These are phyloP conservation scores for Leccinum arenicola DNA, from an alignment of 768 basidiomycete species.

Conservation along the genomic window DNA sequence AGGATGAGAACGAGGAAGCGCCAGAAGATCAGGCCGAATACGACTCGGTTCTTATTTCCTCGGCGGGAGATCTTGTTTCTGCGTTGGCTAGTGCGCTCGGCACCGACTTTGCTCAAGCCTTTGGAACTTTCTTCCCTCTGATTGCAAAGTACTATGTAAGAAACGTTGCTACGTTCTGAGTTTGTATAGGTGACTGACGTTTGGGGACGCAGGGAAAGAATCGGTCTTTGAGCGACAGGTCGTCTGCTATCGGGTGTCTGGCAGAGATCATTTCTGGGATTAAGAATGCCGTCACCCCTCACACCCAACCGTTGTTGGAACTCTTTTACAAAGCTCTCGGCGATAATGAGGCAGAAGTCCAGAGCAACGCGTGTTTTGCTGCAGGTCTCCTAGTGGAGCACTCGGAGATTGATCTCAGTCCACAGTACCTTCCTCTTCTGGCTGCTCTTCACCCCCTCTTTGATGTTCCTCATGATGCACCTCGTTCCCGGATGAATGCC, in stretches of 20 bases:
- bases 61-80: conserved; percentile 92
- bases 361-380: conserved; percentile 95
- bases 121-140: conserved; percentile 83
- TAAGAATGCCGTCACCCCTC: conserved; percentile 81
- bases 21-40: conserved; percentile 93
- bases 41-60: conserved; percentile 91
- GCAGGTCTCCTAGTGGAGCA: conserved; percentile 88
- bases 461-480: conserved; percentile 55
- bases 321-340: conserved; percentile 81
- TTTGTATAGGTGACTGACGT: neutral
- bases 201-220: conserved; percentile 61
- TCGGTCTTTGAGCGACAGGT: conserved; percentile 87
- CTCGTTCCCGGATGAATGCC: conserved; percentile 72
- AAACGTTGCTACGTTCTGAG: conserved; percentile 8
- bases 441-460: conserved; percentile 81
- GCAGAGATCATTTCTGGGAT: conserved; percentile 95
- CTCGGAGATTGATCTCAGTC: conserved; percentile 74
- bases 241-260: conserved; percentile 88
- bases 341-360: conserved; percentile 89
- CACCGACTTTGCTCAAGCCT: conserved; percentile 76
- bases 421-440: conserved; percentile 79
- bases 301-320: conserved; percentile 76
- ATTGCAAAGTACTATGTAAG: conserved; percentile 91
- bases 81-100: conserved; percentile 86
- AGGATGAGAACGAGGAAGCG: conserved; percentile 82